Evolutionary conservation across 106 monocot species (phyloP), one percentile per base, ranked within the genome.

Genomic region (Phalaenopsis aphrodite): DNA sequence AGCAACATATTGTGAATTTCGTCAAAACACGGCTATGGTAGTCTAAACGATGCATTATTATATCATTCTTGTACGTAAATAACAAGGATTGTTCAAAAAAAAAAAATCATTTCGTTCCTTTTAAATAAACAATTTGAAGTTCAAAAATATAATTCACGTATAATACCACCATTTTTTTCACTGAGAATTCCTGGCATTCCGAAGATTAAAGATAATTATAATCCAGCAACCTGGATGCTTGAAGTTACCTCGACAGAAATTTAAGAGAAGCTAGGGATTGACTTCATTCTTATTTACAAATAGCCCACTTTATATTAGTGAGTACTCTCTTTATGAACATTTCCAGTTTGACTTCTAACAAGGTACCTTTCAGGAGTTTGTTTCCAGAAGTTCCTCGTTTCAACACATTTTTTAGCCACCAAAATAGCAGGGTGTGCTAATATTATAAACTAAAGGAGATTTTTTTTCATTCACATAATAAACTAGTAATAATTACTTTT

Each of bases 141-240:
- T 52, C 52, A 65, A 24, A 24, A n/a, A 21, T 8, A 19, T 65
- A 6, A 65, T 65, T 6, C 7, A 23, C 19, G 19, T 65, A 65
- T 65, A 65, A 24, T 23, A 21, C 21, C 19, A 65, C 64, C 64
- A 65, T 65, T 52, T 52, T 45, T 52, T 52, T 52, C 52, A 52
- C 48, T 78, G 83, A 47, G 46, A 23, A 84, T 84, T 79, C 18
- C 72, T 14, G 79, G 79, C 0, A 19, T 83, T 5, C 78, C 41
- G 41, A 78, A 71, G 14, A 78, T 83, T 6, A 83, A 41, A 71
- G 71, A 56, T 3, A 58, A 79, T 78, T 79, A 43, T 68, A 84
- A 84, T 55, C 84, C 84, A 42, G 69, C 84, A 41, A 79, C 84
- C 19, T 84, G 84, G 84, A 79, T 84, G 84, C n/a, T 83, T 17